Percentiles rank a stretch among this genome's conserved stretches.
phyloP scores from a whole-genome alignment of 1,284 basidiomycete genomes.

The Naganishia sp. region DNA sequence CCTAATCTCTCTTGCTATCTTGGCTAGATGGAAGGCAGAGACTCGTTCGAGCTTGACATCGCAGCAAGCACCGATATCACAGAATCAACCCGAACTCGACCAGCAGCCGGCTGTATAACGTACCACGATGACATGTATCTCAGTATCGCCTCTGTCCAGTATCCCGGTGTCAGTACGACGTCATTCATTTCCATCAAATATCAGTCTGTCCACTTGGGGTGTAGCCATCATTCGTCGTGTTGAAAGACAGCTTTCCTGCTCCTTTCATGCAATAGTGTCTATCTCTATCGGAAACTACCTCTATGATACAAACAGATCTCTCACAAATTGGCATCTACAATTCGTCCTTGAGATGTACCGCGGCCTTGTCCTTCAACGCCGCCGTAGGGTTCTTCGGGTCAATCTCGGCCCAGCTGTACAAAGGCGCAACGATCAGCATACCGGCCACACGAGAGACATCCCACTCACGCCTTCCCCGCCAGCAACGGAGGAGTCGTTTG shows the following conservation, averaged over 20 bases:
- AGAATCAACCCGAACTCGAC: conserved; percentile 2
- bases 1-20: neutral
- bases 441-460: neutral
- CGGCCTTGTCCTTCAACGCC: conserved; percentile 35
- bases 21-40: conserved; percentile 31
- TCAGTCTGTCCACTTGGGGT: too few relatives aligned
- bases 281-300: too few relatives aligned
- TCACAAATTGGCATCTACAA: conserved; percentile 20
- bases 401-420: conserved; percentile 38
- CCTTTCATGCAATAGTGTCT: too few relatives aligned
- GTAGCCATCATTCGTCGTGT: too few relatives aligned
- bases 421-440: neutral
- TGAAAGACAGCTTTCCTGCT: too few relatives aligned
- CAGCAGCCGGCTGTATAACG: conserved; percentile 11
- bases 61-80: conserved; percentile 6
- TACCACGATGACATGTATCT: conserved; percentile 8
- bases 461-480: conserved; percentile 28
- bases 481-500: conserved; percentile 2
- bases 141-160: neutral
- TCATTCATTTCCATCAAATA: too few relatives aligned
- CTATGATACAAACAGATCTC: neutral
- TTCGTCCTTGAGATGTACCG: conserved; percentile 34
- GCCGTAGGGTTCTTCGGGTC: conserved; percentile 36
- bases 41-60: conserved; percentile 14
- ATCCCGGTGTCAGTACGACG: too few relatives aligned